Evolutionary conservation across 1,139 yeast species (phyloP).

Genomic region (Schwanniomyces etchellsii): DNA sequence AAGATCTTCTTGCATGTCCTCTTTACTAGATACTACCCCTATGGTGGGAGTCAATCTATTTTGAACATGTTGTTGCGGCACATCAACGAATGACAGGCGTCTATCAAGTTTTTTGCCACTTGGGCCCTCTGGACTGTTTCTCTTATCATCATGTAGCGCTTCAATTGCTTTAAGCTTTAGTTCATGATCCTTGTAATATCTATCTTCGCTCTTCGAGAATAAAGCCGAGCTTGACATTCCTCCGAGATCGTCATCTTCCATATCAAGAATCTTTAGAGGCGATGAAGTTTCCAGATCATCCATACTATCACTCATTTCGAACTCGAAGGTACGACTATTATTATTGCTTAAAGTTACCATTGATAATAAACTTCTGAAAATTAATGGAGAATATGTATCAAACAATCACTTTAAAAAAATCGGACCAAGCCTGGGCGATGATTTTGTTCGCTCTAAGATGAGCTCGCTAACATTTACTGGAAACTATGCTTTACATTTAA

Average conservation of each 20-base stretch:
- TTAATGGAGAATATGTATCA: too few relatives aligned
- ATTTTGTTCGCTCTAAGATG: too few relatives aligned
- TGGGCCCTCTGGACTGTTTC: slow-evolving; percentile 13
- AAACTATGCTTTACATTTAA: too few relatives aligned
- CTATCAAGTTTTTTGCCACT: slow-evolving; percentile 21
- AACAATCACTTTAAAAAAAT: too few relatives aligned
- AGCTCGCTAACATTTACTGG: too few relatives aligned
- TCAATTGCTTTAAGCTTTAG: slow-evolving; percentile 64
- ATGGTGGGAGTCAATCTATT: slow-evolving; percentile 1
- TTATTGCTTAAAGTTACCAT: too few relatives aligned
- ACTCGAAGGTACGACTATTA: too few relatives aligned
- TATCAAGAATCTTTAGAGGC: slow-evolving; percentile 4
- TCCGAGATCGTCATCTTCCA: slow-evolving; percentile 22
- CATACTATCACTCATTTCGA: slow-evolving; percentile 1
- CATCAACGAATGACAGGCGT: slow-evolving; percentile 51
- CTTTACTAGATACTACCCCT: slow-evolving; percentile 3
- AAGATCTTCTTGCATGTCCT: slow-evolving; percentile 29
- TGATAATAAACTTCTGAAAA: too few relatives aligned
- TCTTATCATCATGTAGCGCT: slow-evolving; percentile 32
- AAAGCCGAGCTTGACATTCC: slow-evolving; percentile 25
- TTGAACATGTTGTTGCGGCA: slow-evolving; percentile 19
- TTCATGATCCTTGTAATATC: slow-evolving; percentile 60
- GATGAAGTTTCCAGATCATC: background rate
- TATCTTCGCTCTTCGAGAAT: slow-evolving; percentile 65
- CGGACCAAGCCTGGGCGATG: too few relatives aligned